A percentile compares a stretch with the other conserved stretches of the same genome.
Conservation (phyloP, 75 land plant species). For the Pinus taeda region DNA sequence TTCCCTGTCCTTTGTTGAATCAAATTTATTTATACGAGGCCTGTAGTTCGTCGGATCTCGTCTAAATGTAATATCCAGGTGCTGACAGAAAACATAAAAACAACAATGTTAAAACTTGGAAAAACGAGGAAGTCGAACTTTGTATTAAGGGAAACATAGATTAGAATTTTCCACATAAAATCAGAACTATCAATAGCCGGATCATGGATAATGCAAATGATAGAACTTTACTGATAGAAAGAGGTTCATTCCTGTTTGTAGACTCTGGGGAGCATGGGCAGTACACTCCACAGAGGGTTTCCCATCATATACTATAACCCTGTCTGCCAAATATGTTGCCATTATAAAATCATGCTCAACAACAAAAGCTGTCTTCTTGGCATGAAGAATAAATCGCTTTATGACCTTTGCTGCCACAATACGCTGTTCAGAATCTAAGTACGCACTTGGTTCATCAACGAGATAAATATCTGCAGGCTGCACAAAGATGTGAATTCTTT, state of each 20-base stretch:
- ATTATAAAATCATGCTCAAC: slow-evolving; percentile 99
- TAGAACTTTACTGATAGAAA: slow-evolving; percentile 76
- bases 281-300: slow-evolving; percentile 80
- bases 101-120: slow-evolving; percentile 3
- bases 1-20: slow-evolving; percentile 92
- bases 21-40: slow-evolving; percentile 90
- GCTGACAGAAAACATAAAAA: slow-evolving; percentile 41
- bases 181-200: not conserved
- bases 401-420: slow-evolving; percentile 99
- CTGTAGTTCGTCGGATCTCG: slow-evolving; percentile 91
- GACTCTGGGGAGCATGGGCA: slow-evolving; percentile 89
- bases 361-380: slow-evolving; percentile 99
- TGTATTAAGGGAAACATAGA: not conserved
- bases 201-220: not conserved
- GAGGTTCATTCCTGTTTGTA: slow-evolving; percentile 95
- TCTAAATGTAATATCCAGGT: slow-evolving; percentile 92
- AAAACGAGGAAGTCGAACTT: slow-evolving; percentile 4
- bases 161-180: not conserved
- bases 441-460: slow-evolving; percentile 99
- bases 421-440: slow-evolving; percentile 99
- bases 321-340: slow-evolving; percentile 98
- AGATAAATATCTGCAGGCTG: slow-evolving; percentile 99
- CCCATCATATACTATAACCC: slow-evolving; percentile 98
- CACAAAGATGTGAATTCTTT: not conserved
- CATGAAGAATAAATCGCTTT: slow-evolving; percentile 96